phyloP scores from a whole-genome alignment of 1,284 basidiomycete genomes.

The Heterobasidion irregulare region DNA sequence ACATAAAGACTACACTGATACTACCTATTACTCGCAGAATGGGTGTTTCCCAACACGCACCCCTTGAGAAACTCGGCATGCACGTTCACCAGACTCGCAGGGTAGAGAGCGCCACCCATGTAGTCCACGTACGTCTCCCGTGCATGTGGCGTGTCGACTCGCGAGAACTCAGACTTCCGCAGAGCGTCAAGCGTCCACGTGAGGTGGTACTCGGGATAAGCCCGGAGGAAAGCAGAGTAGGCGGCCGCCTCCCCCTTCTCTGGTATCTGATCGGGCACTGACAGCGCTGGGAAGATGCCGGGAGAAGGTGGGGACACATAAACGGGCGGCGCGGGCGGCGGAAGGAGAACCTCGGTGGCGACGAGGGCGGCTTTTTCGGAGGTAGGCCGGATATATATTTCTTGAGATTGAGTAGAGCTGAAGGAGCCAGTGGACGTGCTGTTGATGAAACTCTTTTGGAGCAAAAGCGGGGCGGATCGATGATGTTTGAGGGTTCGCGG shows the following conservation, averaged over 20 bases:
- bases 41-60: slow-evolving; percentile 71
- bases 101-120: slow-evolving; percentile 74
- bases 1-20: slow-evolving; percentile 9
- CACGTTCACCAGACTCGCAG: slow-evolving; percentile 61
- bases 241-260: slow-evolving; percentile 9
- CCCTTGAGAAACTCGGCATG: slow-evolving; percentile 60
- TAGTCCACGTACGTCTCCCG: slow-evolving; percentile 74
- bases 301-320: slow-evolving; percentile 8
- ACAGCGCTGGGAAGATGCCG: slow-evolving; percentile 19
- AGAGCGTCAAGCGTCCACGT: slow-evolving; percentile 53
- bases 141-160: slow-evolving; percentile 35
- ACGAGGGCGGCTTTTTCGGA: neutral
- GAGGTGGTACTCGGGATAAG: slow-evolving; percentile 29
- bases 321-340: slow-evolving; percentile 8
- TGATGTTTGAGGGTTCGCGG: neutral
- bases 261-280: neutral
- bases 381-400: neutral
- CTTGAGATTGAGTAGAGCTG: neutral
- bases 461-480: slow-evolving; percentile 2
- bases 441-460: neutral
- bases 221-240: slow-evolving; percentile 27
- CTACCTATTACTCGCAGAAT: slow-evolving; percentile 71
- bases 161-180: slow-evolving; percentile 57
- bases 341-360: slow-evolving; percentile 8
- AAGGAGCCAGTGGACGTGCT: neutral